These are phyloP conservation scores for Daldinia concentrica DNA, from an alignment of 495 filamentous ascomycete species.

Conservation along the genomic window DNA sequence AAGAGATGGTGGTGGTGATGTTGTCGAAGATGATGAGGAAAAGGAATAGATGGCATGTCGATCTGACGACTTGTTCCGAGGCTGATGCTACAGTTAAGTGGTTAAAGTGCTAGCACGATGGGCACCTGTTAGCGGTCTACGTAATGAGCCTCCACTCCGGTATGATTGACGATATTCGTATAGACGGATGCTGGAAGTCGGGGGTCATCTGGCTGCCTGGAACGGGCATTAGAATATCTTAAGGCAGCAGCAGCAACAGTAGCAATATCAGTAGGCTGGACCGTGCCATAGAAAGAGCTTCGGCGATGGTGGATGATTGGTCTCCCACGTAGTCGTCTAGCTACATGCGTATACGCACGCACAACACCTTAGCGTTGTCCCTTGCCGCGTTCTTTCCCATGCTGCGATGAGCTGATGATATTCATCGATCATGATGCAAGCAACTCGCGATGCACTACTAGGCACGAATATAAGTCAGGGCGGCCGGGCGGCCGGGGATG, in stretches of 20 bases:
- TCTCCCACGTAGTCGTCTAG: conserved; percentile 11
- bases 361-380: conserved; percentile 19
- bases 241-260: conserved; percentile 22
- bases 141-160: conserved; percentile 27
- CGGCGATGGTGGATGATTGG: conserved; percentile 22
- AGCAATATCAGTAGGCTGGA: conserved; percentile 13
- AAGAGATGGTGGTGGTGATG: conserved; percentile 1
- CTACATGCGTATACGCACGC: conserved; percentile 22
- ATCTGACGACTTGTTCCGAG: conserved; percentile 31
- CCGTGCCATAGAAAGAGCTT: conserved; percentile 14
- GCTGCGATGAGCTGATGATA: conserved; percentile 12
- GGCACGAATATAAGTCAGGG: conserved; percentile 24
- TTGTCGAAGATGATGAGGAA: not conserved
- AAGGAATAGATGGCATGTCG: conserved; percentile 32
- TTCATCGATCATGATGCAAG: conserved; percentile 38
- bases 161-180: conserved; percentile 19
- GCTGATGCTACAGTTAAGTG: conserved; percentile 3
- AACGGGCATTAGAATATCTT: not conserved
- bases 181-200: not conserved
- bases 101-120: conserved; percentile 1
- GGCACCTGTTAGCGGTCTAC: conserved; percentile 16
- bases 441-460: conserved; percentile 15
- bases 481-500: conserved; percentile 13
- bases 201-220: not conserved
- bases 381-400: conserved; percentile 8